Percentiles rank a stretch among this genome's conserved stretches.
These are phyloP conservation scores for Nicotiana noctiflora DNA, from an alignment of 257 asterid species.

Conservation along the genomic window DNA sequence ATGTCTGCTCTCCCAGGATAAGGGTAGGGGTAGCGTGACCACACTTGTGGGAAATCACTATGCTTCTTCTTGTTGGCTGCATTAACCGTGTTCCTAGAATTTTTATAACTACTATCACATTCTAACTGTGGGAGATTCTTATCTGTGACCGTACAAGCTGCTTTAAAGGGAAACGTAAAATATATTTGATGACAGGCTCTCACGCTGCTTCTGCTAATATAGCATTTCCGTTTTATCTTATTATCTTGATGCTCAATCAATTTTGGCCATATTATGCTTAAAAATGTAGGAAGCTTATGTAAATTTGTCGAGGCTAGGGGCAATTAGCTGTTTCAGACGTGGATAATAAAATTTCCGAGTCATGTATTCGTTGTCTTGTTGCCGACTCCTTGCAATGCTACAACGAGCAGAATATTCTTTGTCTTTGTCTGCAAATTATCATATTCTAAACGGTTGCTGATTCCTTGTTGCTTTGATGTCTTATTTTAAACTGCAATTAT, in stretches of 20 bases:
- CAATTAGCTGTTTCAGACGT: neutral
- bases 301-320: neutral
- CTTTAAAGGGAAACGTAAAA: neutral
- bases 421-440: neutral
- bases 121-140: neutral
- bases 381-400: slow-evolving; percentile 6
- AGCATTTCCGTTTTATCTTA: neutral
- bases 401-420: neutral
- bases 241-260: neutral
- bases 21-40: no score
- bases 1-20: no score
- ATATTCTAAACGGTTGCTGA: neutral
- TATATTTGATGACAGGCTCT: neutral
- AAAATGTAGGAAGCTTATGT: slow-evolving; percentile 10
- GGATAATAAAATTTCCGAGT: neutral
- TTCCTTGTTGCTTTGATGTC: neutral
- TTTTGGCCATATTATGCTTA: neutral
- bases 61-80: neutral
- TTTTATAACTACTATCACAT: neutral
- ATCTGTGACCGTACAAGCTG: neutral
- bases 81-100: neutral
- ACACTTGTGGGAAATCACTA: no score
- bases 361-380: neutral
- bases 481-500: neutral
- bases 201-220: neutral